Base-by-base conservation (phyloP, 495 filamentous ascomycete species). In the Aspergillus taichungensis region DNA sequence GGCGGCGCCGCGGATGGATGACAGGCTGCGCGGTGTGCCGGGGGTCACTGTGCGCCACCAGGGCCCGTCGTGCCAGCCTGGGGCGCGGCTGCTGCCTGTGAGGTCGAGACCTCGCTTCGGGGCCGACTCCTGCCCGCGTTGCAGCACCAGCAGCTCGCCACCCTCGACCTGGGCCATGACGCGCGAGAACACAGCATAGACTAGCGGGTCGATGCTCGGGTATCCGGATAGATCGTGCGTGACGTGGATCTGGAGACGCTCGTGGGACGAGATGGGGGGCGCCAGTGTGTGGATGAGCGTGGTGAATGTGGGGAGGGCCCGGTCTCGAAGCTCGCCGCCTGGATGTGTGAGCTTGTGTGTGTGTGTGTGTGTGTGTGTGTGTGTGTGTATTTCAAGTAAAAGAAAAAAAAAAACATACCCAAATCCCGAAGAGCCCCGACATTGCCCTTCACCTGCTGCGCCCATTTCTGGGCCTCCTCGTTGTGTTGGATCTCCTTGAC, bases 91-190 rank as follows among this genome's bases (percentile, higher is more conserved):
- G 31, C 47, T 54, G 33, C 69, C 63, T 24, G 71, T 76, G 28
- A 72, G 70, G 35, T 79, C 74, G 5, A 77, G 68, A 10, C 77
- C 74, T 7, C 81, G 75, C 42, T 82, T 84, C 8, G 80, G 81
- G 5, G 82, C 78, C 24, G 83, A 88, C 60, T 94, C 87, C 47
- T 87, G 85, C 3, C 92, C 92, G 1, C 88, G 82, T 67, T 97
- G 92, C 55, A 97, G 82, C 46, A 99, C 94, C 31, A 97, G 71
- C n/a, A 99, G 78, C 59, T 97, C 92, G 14, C 92, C 92, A 45
- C 92, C 92, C 66, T 99, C 92, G 43, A 99, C 92, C 66, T 99
- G 92, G 29, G 90, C 74, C 92, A 99, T 99, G 36, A 99, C 91
- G 41, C 89, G 83, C 43, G 86, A 88, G 72, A 99, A 99, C 52